Percentiles rank a stretch among this genome's conserved stretches.
These are phyloP conservation scores for Irpex lacteus DNA, from an alignment of 1,284 basidiomycete genomes.

Conservation along the genomic window DNA sequence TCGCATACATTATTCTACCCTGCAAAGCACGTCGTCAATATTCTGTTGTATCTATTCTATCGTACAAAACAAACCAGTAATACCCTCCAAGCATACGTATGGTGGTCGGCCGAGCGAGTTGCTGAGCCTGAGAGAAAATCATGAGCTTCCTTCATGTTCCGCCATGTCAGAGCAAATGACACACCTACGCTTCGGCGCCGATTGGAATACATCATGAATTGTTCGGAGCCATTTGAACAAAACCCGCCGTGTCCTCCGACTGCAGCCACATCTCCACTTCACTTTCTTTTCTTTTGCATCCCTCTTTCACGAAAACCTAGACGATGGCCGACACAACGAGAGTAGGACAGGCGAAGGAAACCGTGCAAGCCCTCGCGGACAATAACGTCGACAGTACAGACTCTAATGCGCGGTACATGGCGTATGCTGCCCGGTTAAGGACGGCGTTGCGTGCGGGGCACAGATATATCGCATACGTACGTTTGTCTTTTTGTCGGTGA, in stretches of 20 bases:
- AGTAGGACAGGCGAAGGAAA: not conserved
- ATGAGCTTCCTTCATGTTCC: not conserved
- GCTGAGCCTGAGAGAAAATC: not conserved
- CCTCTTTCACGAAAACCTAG: not conserved
- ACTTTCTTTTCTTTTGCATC: not conserved
- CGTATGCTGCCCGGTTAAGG: slow-evolving; percentile 77
- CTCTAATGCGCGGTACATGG: slow-evolving; percentile 64
- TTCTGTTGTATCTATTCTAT: slow-evolving; percentile 1
- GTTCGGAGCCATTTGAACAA: not conserved
- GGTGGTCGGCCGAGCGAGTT: not conserved
- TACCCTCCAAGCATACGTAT: not conserved
- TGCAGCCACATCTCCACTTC: not conserved
- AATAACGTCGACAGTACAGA: slow-evolving; percentile 61
- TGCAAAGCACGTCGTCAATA: not conserved
- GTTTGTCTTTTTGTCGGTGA: slow-evolving; percentile 24
- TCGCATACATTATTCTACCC: not conserved
- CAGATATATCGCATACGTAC: slow-evolving; percentile 81
- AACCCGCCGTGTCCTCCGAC: not conserved
- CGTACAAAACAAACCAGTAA: not conserved
- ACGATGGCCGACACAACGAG: not conserved
- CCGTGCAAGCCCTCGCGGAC: slow-evolving; percentile 45
- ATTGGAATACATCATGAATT: not conserved
- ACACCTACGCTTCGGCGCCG: not conserved
- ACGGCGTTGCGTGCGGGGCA: slow-evolving; percentile 75
- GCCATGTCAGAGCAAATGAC: not conserved